A percentile compares a stretch with the other conserved stretches of the same genome.
These are phyloP conservation scores for Cladophialophora chaetospira DNA, from an alignment of 2,329 filamentous ascomycete genomes.

Conservation along the genomic window DNA sequence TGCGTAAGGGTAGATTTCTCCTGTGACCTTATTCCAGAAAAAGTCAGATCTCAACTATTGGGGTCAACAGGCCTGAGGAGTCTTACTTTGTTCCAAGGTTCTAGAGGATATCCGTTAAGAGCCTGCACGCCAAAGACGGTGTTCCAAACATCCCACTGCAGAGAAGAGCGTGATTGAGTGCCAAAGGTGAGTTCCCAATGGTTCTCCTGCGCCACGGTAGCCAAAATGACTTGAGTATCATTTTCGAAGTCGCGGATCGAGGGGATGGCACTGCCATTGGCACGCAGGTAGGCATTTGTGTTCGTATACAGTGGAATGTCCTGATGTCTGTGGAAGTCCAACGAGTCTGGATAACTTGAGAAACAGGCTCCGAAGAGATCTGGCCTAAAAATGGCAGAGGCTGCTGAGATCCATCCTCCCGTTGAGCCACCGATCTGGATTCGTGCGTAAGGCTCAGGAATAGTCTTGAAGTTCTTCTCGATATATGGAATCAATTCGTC, in stretches of 20 bases:
- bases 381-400: conserved; percentile 17
- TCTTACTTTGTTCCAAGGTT: conserved; percentile 24
- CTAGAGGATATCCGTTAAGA: conserved; percentile 18
- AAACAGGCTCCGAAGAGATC: conserved; percentile 21
- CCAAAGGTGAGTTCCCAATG: conserved; percentile 24
- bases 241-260: conserved; percentile 22
- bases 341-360: conserved; percentile 18
- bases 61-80: too few relatives aligned
- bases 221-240: conserved; percentile 10
- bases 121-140: conserved; percentile 21
- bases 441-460: conserved; percentile 18
- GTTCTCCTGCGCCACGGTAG: conserved; percentile 19
- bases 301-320: conserved; percentile 18
- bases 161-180: conserved; percentile 13
- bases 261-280: conserved; percentile 14
- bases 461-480: conserved; percentile 19
- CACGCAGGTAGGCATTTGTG: conserved; percentile 13
- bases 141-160: conserved; percentile 25
- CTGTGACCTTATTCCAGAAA: conserved; percentile 25
- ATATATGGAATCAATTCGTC: conserved; percentile 21
- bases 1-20: conserved; percentile 20
- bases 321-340: conserved; percentile 21
- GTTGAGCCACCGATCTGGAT: conserved; percentile 21
- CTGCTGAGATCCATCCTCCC: conserved; percentile 18
- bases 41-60: too few relatives aligned